Percentiles rank a stretch among this genome's conserved stretches.
Evolutionary conservation across 2,329 filamentous ascomycete species (phyloP).

Genomic region (Fusarium sp.): DNA sequence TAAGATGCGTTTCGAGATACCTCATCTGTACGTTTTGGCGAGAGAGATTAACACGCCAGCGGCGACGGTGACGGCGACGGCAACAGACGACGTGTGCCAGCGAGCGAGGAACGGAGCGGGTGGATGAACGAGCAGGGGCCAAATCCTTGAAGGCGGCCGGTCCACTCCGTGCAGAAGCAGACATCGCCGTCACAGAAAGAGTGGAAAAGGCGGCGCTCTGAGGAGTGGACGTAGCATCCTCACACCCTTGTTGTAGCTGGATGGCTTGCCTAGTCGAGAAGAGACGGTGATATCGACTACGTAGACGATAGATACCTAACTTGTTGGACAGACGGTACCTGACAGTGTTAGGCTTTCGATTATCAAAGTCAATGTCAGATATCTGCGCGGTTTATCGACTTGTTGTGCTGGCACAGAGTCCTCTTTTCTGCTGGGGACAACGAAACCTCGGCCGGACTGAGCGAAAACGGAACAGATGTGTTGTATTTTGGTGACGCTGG

Average conservation of each 20-base stretch:
- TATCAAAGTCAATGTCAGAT: neutral
- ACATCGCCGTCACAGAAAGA: slow-evolving; percentile 28
- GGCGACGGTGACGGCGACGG: neutral
- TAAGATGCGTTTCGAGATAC: slow-evolving; percentile 32
- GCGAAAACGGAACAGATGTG: slow-evolving; percentile 31
- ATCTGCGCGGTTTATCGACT: slow-evolving; percentile 16
- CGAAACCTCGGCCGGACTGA: slow-evolving; percentile 11
- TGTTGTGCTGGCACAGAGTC: slow-evolving; percentile 23
- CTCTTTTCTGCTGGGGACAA: slow-evolving; percentile 30
- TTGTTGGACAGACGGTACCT: slow-evolving; percentile 1
- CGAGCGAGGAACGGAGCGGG: slow-evolving; percentile 24
- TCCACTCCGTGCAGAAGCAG: slow-evolving; percentile 23
- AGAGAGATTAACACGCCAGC: slow-evolving; percentile 17
- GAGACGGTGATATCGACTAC: slow-evolving; percentile 14
- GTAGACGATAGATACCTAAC: slow-evolving; percentile 23
- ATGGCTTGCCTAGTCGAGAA: slow-evolving; percentile 11
- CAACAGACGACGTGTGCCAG: slow-evolving; percentile 7
- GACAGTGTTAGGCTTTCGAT: slow-evolving; percentile 5
- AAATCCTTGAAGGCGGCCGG: slow-evolving; percentile 31
- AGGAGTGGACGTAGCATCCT: neutral
- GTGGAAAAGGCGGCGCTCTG: slow-evolving; percentile 13
- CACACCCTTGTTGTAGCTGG: neutral
- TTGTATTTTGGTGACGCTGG: slow-evolving; percentile 27
- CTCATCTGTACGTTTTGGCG: slow-evolving; percentile 24
- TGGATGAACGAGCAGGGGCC: slow-evolving; percentile 22